phyloP scores from a whole-genome alignment of 768 basidiomycete species.

The Erythrobasidium yunnanense region DNA sequence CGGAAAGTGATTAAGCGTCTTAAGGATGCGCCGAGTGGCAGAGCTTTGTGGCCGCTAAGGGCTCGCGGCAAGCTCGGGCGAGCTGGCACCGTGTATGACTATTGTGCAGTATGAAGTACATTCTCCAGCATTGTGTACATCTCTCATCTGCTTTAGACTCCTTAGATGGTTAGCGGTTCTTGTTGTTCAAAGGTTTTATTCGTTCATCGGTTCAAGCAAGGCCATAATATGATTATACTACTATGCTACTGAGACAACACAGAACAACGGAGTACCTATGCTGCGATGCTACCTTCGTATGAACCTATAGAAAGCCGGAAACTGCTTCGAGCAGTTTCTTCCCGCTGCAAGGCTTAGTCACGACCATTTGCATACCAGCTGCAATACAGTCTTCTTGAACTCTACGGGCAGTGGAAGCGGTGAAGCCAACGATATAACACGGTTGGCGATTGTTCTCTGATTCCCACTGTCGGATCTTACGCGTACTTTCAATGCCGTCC shows the following conservation, averaged over 20 bases:
- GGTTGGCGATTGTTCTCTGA: background rate
- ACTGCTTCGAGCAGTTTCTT: conserved; percentile 2
- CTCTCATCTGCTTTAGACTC: background rate
- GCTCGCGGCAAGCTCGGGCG: too few relatives aligned
- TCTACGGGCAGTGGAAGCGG: background rate
- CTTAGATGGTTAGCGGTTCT: background rate
- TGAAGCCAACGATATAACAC: background rate
- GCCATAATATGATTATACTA: background rate
- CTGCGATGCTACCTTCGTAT: too few relatives aligned
- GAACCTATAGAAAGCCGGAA: background rate
- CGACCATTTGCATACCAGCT: background rate
- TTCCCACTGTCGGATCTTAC: background rate
- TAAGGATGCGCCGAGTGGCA: too few relatives aligned
- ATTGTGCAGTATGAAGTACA: too few relatives aligned
- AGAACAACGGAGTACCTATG: too few relatives aligned
- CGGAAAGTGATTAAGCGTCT: conserved; percentile 25
- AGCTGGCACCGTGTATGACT: too few relatives aligned
- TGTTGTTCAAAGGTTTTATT: background rate
- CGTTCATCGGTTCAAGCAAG: background rate
- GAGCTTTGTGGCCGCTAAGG: too few relatives aligned
- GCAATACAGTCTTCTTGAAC: background rate
- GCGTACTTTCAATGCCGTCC: background rate
- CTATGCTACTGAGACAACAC: background rate
- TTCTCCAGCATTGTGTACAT: background rate
- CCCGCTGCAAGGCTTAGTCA: background rate